Conservation (phyloP, 805 yeast species). For the Suhomyces kilbournensis region DNA sequence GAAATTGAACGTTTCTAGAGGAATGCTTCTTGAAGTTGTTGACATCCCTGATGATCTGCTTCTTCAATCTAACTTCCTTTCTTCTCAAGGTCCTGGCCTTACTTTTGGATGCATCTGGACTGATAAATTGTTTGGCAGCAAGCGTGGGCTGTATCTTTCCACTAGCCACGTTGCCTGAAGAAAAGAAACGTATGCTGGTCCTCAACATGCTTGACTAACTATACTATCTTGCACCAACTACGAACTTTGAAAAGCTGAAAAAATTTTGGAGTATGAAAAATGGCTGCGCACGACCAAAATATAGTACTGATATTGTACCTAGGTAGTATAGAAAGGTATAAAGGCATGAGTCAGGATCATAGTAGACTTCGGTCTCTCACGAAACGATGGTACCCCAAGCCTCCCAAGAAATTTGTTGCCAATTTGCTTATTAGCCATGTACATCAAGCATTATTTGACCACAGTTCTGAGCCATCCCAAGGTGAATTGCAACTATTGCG, state of each 20-base stretch:
- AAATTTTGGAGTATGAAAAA: conserved; percentile 1
- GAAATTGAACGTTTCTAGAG: conserved; percentile 28
- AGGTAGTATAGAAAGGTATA: neutral
- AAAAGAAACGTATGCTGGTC: conserved; percentile 15
- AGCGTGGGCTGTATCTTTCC: conserved; percentile 18
- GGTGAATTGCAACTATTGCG: conserved; percentile 6
- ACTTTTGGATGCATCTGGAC: conserved; percentile 29
- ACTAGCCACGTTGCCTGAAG: conserved; percentile 11
- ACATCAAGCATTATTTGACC: conserved; percentile 7
- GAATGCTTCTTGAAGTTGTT: conserved; percentile 41
- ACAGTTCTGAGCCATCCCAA: neutral
- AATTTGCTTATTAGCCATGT: conserved; percentile 16
- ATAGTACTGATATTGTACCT: neutral
- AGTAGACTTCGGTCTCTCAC: neutral
- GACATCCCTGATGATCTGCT: conserved; percentile 39
- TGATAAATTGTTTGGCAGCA: conserved; percentile 39
- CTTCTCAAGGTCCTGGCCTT: conserved; percentile 34
- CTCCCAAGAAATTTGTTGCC: conserved; percentile 14
- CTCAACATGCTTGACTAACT: conserved; percentile 5
- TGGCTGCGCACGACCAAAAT: neutral
- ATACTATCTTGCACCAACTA: neutral
- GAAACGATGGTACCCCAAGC: conserved; percentile 19
- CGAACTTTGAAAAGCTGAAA: neutral
- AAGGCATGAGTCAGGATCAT: conserved; percentile 1
- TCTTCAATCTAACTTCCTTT: conserved; percentile 39